A percentile compares a stretch with the other conserved stretches of the same genome.
Conservation (phyloP, 352 stramenopile species). For the Blastocystis sp. region DNA sequence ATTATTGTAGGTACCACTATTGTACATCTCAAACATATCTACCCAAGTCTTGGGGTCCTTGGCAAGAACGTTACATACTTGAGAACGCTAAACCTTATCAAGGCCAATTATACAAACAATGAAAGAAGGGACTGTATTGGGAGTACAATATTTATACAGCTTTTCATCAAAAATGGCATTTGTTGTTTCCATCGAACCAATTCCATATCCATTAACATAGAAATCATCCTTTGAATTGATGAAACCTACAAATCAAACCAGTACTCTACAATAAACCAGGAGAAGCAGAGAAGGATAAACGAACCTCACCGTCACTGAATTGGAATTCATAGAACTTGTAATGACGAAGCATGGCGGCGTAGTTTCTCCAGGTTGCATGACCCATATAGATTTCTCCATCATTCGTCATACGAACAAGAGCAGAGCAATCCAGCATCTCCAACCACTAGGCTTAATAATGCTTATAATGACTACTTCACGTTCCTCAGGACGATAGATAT, state of each 20-base stretch:
- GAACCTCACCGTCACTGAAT: conserved; percentile 68
- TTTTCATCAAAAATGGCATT: conserved; percentile 75
- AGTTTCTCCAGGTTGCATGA: conserved; percentile 78
- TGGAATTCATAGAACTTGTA: conserved; percentile 80
- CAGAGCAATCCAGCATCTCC: conserved; percentile 73
- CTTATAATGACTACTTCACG: not conserved
- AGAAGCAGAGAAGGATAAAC: conserved; percentile 77
- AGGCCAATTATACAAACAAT: conserved; percentile 72
- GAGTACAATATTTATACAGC: conserved; percentile 74
- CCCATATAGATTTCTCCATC: conserved; percentile 76
- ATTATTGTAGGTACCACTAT: conserved; percentile 81
- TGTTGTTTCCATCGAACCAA: conserved; percentile 75
- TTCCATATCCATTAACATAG: conserved; percentile 73
- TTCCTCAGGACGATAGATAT: conserved; percentile 22
- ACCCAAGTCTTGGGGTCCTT: conserved; percentile 31
- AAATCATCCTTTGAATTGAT: conserved; percentile 79
- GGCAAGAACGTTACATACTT: conserved; percentile 25
- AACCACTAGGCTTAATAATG: not conserved
- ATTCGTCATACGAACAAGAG: conserved; percentile 75
- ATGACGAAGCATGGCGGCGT: conserved; percentile 77
- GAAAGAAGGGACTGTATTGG: conserved; percentile 75
- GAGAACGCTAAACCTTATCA: not conserved
- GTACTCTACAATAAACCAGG: conserved; percentile 70
- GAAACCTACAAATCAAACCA: conserved; percentile 69
- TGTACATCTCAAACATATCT: conserved; percentile 71